phyloP scores from a whole-genome alignment of 352 stramenopile species.

The Plasmopara muralis region DNA sequence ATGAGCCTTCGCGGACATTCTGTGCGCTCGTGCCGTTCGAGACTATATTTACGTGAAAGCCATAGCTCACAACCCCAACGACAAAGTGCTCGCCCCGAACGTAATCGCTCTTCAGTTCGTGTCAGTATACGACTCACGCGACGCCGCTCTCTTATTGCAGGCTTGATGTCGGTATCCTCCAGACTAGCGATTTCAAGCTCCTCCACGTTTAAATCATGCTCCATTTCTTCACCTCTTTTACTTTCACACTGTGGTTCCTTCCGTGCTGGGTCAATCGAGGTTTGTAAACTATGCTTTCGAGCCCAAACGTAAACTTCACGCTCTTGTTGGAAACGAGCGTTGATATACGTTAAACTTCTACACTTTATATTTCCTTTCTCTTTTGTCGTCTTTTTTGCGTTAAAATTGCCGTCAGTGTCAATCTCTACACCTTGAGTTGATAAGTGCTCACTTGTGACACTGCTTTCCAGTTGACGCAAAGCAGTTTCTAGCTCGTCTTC shows the following conservation, averaged over 20 bases:
- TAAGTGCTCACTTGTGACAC: conserved; percentile 52
- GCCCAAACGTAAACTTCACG: conserved; percentile 45
- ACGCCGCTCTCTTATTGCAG: conserved; percentile 37
- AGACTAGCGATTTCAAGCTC: conserved; percentile 41
- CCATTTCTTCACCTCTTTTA: conserved; percentile 29
- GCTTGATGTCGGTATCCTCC: conserved; percentile 40
- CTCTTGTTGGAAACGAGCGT: conserved; percentile 52
- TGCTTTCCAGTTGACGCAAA: conserved; percentile 40
- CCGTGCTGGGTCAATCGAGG: conserved; percentile 30
- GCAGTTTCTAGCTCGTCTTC: conserved; percentile 35
- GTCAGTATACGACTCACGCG: conserved; percentile 51
- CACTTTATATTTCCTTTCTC: conserved; percentile 16
- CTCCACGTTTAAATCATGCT: conserved; percentile 37
- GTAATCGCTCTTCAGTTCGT: conserved; percentile 33
- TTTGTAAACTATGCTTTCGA: conserved; percentile 30
- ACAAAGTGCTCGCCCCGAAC: conserved; percentile 32
- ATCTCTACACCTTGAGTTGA: conserved; percentile 16
- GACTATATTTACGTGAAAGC: conserved; percentile 35
- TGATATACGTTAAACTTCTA: conserved; percentile 46
- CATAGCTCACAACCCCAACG: conserved; percentile 55
- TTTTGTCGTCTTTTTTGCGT: conserved; percentile 8
- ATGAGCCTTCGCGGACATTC: conserved; percentile 57
- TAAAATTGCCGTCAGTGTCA: conserved; percentile 4
- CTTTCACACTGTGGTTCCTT: conserved; percentile 34
- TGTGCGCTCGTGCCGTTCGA: conserved; percentile 42